phyloP scores from a whole-genome alignment of 192 early-diverging fungal species.

The Mortierella alpina region DNA sequence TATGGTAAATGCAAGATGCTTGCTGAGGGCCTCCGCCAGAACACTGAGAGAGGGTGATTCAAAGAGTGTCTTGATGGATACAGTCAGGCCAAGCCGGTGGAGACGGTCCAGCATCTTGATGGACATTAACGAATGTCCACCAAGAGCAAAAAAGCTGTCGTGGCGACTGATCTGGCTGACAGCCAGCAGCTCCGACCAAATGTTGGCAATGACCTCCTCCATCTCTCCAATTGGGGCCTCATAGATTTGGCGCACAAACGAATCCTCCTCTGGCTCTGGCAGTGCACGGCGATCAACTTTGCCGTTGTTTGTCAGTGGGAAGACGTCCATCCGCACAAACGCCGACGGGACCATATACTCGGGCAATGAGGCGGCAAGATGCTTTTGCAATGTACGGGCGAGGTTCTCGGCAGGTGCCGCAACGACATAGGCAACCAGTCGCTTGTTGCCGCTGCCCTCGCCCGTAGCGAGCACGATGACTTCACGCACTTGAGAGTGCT shows the following conservation, averaged over 20 bases:
- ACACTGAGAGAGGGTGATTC: constrained; percentile 1
- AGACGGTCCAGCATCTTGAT: neutral
- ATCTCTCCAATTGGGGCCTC: constrained; percentile 7
- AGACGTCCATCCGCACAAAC: constrained; percentile 17
- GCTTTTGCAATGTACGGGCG: neutral
- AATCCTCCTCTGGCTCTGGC: constrained; percentile 9
- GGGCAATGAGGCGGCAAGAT: constrained; percentile 67
- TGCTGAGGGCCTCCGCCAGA: neutral
- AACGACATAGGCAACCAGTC: constrained; percentile 70
- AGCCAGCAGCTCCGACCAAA: neutral
- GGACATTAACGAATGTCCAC: constrained; percentile 24
- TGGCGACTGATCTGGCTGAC: constrained; percentile 9
- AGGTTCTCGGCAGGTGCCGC: constrained; percentile 14
- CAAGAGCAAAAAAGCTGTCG: constrained; percentile 30
- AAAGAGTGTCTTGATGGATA: constrained; percentile 6
- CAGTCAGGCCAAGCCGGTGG: neutral
- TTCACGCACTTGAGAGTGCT: constrained; percentile 18
- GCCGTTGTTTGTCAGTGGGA: constrained; percentile 37
- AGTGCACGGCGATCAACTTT: constrained; percentile 50
- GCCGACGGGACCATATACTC: constrained; percentile 70
- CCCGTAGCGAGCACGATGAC: constrained; percentile 34
- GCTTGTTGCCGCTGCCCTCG: constrained; percentile 61
- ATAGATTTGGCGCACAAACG: neutral
- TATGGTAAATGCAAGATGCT: neutral
- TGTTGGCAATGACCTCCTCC: neutral